Evolutionary conservation across 2,329 filamentous ascomycete genomes (phyloP).

Genomic region (Nigrograna mackinnonii): DNA sequence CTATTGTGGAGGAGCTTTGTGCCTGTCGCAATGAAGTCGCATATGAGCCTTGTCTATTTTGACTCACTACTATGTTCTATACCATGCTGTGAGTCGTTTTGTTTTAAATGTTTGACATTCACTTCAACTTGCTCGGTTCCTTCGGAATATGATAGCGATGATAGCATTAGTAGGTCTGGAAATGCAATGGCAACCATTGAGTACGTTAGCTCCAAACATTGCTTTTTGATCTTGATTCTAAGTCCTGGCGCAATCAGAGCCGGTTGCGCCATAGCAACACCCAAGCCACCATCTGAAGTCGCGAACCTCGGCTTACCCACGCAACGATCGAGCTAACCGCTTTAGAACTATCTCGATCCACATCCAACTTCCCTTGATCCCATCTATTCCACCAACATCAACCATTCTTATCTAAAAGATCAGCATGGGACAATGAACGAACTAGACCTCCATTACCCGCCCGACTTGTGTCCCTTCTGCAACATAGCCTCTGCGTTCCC

Average conservation of each 20-base stretch:
- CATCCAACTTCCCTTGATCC: neutral
- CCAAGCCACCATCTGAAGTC: constrained; percentile 3
- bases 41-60: constrained; percentile 11
- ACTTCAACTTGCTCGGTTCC: too few species aligned
- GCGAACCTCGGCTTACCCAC: constrained; percentile 3
- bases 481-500: constrained; percentile 58
- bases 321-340: constrained; percentile 1
- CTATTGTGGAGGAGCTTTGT: constrained; percentile 16
- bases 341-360: neutral
- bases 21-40: constrained; percentile 12
- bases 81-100: too few species aligned
- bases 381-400: too few species aligned
- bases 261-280: neutral
- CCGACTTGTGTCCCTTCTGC: constrained; percentile 60
- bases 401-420: neutral
- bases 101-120: too few species aligned
- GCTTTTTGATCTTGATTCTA: too few species aligned
- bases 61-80: neutral
- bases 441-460: constrained; percentile 43
- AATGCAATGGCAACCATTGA: too few species aligned
- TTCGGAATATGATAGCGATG: too few species aligned
- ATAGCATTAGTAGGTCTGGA: too few species aligned
- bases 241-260: neutral
- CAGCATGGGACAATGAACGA: constrained; percentile 35
- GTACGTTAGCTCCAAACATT: too few species aligned